These are phyloP conservation scores for Penicillium expansum DNA, from an alignment of 2,329 filamentous ascomycete species.

Conservation along the genomic window DNA sequence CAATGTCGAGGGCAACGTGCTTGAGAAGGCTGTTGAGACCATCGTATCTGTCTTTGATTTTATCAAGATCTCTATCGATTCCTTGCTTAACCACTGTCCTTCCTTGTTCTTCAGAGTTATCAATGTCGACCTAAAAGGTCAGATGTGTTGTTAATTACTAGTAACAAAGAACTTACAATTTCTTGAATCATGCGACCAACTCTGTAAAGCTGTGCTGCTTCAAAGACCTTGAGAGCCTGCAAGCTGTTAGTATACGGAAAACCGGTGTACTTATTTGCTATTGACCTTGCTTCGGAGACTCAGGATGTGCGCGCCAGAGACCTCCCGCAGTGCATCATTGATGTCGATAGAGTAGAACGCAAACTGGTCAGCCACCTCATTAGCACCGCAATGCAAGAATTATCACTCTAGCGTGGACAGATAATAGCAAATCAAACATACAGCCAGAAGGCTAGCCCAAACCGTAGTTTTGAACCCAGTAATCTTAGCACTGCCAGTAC, in stretches of 20 bases:
- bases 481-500: slow-evolving; percentile 49
- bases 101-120: slow-evolving; percentile 67
- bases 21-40: slow-evolving; percentile 73
- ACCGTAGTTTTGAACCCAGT: slow-evolving; percentile 62
- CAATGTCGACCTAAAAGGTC: slow-evolving; percentile 65
- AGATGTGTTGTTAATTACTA: slow-evolving; percentile 5
- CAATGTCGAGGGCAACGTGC: slow-evolving; percentile 63
- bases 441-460: slow-evolving; percentile 67
- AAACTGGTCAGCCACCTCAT: slow-evolving; percentile 53
- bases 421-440: slow-evolving; percentile 27
- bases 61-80: slow-evolving; percentile 71
- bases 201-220: slow-evolving; percentile 57
- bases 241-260: background rate
- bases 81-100: slow-evolving; percentile 71
- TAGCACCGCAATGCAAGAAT: background rate
- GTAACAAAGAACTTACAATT: slow-evolving; percentile 46
- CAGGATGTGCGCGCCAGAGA: slow-evolving; percentile 55
- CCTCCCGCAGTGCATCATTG: slow-evolving; percentile 59
- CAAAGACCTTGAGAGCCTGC: slow-evolving; percentile 60
- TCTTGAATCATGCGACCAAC: slow-evolving; percentile 70
- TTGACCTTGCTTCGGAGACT: slow-evolving; percentile 54
- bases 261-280: background rate
- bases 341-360: slow-evolving; percentile 68
- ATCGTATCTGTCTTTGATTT: slow-evolving; percentile 72
- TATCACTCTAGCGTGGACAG: no score